Evolutionary conservation across 2,329 filamentous ascomycete genomes (phyloP).

Genomic region (Lecanicillium sp.): DNA sequence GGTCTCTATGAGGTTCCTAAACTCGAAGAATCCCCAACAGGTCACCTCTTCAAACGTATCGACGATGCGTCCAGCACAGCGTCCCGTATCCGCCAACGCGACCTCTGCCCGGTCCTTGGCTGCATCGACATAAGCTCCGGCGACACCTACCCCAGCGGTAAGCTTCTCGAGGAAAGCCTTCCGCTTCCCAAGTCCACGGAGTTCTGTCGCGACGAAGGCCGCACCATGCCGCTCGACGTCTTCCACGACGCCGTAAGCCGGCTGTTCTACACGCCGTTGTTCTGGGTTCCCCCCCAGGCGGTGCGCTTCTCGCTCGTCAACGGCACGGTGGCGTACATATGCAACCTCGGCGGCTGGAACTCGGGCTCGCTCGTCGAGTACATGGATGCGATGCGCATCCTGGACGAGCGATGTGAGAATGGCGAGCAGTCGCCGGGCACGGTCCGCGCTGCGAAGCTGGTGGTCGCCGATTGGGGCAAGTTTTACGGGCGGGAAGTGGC

Average conservation of each 20-base stretch:
- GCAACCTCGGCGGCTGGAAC: constrained; percentile 12
- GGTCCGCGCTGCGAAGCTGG: background rate
- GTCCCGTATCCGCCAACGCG: background rate
- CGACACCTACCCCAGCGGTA: background rate
- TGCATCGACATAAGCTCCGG: background rate
- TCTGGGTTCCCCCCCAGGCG: constrained; percentile 8
- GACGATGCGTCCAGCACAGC: background rate
- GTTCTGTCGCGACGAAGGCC: background rate
- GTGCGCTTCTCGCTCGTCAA: constrained; percentile 13
- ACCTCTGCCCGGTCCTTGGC: background rate
- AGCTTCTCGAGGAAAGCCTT: background rate
- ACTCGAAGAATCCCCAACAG: background rate
- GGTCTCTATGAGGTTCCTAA: background rate
- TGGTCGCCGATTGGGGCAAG: background rate
- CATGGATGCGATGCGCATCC: constrained; percentile 12
- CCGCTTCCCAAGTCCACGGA: background rate
- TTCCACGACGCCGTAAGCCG: constrained; percentile 10
- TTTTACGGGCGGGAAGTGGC: constrained; percentile 14
- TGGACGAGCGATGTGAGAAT: constrained; percentile 10
- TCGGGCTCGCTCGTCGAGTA: constrained; percentile 14
- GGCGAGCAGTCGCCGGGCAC: background rate
- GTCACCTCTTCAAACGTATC: background rate
- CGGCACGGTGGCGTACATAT: constrained; percentile 10
- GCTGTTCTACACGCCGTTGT: constrained; percentile 15
- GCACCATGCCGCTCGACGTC: background rate